A percentile compares a stretch with the other conserved stretches of the same genome.
Evolutionary conservation across 768 basidiomycete species (phyloP).

Genomic region (Mycena capillaripes): DNA sequence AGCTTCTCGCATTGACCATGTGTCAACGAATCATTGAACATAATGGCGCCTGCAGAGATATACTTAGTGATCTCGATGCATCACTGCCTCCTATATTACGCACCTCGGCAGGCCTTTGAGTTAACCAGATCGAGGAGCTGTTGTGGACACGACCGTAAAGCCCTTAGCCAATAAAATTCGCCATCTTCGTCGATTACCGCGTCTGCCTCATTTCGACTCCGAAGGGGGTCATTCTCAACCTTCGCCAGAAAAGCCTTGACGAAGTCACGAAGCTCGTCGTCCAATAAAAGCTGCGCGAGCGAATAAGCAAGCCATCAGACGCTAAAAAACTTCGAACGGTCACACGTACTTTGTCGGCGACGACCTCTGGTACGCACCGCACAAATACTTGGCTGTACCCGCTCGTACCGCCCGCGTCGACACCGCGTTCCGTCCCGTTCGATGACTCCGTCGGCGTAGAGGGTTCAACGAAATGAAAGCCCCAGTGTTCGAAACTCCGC

Average conservation of each 20-base stretch:
- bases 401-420: conserved; percentile 45
- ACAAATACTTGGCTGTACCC: conserved; percentile 79
- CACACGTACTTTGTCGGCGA: conserved; percentile 73
- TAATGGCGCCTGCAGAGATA: conserved; percentile 83
- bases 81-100: conserved; percentile 39
- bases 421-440: conserved; percentile 41
- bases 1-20: conserved; percentile 78
- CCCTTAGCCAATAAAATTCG: conserved; percentile 73
- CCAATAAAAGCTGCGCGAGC: conserved; percentile 66
- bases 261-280: conserved; percentile 81
- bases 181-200: conserved; percentile 40
- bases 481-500: conserved; percentile 76
- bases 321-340: too few species aligned
- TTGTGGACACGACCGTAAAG: conserved; percentile 86
- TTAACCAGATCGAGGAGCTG: conserved; percentile 88
- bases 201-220: conserved; percentile 35
- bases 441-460: conserved; percentile 41
- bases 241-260: conserved; percentile 80
- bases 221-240: conserved; percentile 62
- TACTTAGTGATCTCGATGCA: conserved; percentile 5
- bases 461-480: conserved; percentile 66
- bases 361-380: conserved; percentile 73
- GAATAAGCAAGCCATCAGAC: conserved; percentile 20
- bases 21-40: conserved; percentile 92
- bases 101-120: conserved; percentile 96